Evolutionary conservation across 768 basidiomycete species (phyloP).

Genomic region (Psilocybe azurescens): DNA sequence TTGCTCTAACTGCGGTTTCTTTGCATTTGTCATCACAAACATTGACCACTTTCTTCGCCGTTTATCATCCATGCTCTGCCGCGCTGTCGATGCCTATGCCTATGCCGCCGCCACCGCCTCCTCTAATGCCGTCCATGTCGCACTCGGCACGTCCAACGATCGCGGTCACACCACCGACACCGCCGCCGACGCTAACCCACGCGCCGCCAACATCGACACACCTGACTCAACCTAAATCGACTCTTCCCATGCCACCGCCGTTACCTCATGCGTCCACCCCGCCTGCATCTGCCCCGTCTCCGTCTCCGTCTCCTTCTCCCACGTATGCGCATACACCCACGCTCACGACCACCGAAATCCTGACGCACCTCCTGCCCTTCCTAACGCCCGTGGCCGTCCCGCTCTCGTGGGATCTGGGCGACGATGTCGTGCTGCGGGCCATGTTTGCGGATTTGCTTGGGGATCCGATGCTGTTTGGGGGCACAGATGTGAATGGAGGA

Average conservation of each 20-base stretch:
- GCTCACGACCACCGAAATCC: not conserved
- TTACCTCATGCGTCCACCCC: not conserved
- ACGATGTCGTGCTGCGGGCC: not conserved
- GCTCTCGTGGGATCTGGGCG: not conserved
- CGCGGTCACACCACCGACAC: not conserved
- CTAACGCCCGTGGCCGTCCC: conserved; percentile 1
- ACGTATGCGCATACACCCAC: not conserved
- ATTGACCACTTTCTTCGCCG: not conserved
- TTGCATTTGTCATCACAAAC: not conserved
- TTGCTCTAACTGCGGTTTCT: not conserved
- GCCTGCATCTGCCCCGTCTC: not conserved
- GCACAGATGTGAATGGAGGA: not conserved
- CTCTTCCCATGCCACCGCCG: not conserved
- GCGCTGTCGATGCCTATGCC: not conserved
- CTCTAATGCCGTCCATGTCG: not conserved
- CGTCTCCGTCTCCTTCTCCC: not conserved
- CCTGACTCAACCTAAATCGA: not conserved
- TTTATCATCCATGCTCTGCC: not conserved
- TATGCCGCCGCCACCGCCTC: no score
- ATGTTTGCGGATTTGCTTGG: not conserved
- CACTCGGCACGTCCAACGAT: not conserved
- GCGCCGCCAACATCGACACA: not conserved
- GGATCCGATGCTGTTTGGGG: not conserved
- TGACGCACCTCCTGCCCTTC: not conserved
- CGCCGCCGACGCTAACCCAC: not conserved